Evolutionary conservation across 352 stramenopile genomes (phyloP).

Genomic region (Globisporangium cederbergense): DNA sequence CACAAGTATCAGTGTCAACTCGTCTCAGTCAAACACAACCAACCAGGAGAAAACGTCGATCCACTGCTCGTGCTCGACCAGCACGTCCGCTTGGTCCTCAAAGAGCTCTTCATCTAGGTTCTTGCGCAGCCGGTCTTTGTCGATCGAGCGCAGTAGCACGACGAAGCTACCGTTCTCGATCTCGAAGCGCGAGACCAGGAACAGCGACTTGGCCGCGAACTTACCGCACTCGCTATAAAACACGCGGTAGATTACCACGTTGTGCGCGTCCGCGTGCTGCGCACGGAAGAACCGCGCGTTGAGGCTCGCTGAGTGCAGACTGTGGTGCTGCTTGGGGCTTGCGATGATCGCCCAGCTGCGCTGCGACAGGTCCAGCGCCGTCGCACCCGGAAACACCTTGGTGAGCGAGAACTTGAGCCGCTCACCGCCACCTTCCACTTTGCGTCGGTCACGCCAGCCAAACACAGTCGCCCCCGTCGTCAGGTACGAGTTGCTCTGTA

Average conservation of each 20-base stretch:
- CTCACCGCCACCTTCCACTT: conserved; percentile 21
- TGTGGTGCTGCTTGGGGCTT: conserved; percentile 20
- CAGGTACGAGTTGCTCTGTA: conserved; percentile 24
- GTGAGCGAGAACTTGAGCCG: conserved; percentile 55
- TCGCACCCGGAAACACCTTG: conserved; percentile 39
- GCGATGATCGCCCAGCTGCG: conserved; percentile 40
- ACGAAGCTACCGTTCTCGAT: conserved; percentile 28
- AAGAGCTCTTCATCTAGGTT: background rate
- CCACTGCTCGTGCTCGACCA: background rate
- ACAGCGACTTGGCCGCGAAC: conserved; percentile 37
- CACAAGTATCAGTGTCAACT: background rate
- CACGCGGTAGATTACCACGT: conserved; percentile 49
- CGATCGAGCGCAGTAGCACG: conserved; percentile 43
- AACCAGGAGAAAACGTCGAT: conserved; percentile 7
- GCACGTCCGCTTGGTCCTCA: background rate
- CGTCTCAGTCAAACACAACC: background rate
- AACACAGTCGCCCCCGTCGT: conserved; percentile 46
- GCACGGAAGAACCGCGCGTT: conserved; percentile 30
- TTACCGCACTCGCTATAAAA: conserved; percentile 27
- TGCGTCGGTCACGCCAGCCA: conserved; percentile 49
- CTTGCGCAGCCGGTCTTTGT: conserved; percentile 20
- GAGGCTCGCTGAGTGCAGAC: conserved; percentile 45
- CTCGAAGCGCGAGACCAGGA: conserved; percentile 35
- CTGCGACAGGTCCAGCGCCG: conserved; percentile 25
- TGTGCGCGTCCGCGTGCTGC: conserved; percentile 51